These are phyloP conservation scores for Dipteronia sinensis DNA, from an alignment of 345 rosid species.

Conservation along the genomic window DNA sequence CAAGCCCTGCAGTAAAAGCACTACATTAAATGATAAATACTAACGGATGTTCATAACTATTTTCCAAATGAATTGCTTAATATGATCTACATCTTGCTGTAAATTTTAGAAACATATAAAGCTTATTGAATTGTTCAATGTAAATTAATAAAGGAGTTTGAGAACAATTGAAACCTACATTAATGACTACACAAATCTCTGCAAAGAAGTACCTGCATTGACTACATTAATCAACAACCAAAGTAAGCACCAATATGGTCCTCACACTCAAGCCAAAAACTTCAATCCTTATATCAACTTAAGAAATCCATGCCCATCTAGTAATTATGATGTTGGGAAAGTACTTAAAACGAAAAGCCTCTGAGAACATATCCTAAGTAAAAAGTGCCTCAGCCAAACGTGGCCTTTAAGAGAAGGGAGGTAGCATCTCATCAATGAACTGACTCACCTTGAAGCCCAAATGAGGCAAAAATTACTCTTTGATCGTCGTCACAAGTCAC, in stretches of 20 bases:
- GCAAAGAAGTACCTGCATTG: not conserved
- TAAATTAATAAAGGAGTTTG: not conserved
- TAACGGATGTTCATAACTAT: not conserved
- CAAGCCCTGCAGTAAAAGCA: conserved; percentile 60
- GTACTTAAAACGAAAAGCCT: not conserved
- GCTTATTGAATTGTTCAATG: not conserved
- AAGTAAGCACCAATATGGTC: not conserved
- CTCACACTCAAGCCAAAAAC: conserved; percentile 1
- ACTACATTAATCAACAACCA: not conserved
- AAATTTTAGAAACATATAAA: not conserved
- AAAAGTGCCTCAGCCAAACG: not conserved
- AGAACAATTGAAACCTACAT: not conserved
- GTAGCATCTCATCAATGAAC: not conserved
- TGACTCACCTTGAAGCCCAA: not conserved
- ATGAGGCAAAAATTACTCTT: not conserved
- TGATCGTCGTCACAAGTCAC: not conserved
- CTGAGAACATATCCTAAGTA: not conserved
- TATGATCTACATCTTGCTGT: not conserved
- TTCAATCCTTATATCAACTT: not conserved
- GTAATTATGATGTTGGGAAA: not conserved
- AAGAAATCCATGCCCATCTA: not conserved
- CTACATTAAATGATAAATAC: not conserved
- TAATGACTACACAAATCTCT: not conserved
- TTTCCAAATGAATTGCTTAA: not conserved
- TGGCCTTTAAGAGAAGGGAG: not conserved